phyloP scores from a whole-genome alignment of 2,329 filamentous ascomycete genomes.

The Microcera coccophila region DNA sequence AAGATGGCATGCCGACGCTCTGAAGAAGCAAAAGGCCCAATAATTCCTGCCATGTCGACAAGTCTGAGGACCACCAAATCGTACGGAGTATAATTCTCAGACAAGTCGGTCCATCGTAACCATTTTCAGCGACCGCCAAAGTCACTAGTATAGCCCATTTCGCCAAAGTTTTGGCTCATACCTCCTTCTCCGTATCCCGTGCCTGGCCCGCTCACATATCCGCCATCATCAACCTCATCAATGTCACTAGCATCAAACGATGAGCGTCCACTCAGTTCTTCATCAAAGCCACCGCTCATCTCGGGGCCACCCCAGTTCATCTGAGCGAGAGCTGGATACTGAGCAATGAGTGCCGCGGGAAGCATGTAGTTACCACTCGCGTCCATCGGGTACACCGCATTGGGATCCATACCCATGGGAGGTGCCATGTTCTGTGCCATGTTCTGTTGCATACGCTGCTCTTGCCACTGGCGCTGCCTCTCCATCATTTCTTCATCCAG shows the following conservation, averaged over 20 bases:
- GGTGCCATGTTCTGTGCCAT: conserved; percentile 57
- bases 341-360: conserved; percentile 82
- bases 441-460: conserved; percentile 65
- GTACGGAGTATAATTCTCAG: not conserved
- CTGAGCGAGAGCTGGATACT: conserved; percentile 88
- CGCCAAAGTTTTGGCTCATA: conserved; percentile 50
- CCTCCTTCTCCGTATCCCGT: conserved; percentile 57
- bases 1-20: not conserved
- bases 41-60: not conserved
- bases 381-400: conserved; percentile 56
- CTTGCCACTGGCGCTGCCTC: conserved; percentile 69
- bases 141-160: conserved; percentile 29
- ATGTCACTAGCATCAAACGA: conserved; percentile 81
- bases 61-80: not conserved
- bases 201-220: conserved; percentile 62
- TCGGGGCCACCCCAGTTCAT: conserved; percentile 72
- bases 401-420: conserved; percentile 58
- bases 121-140: conserved; percentile 27
- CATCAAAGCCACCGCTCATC: conserved; percentile 68
- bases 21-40: not conserved
- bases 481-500: conserved; percentile 90
- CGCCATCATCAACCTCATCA: conserved; percentile 67
- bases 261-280: conserved; percentile 72
- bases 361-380: conserved; percentile 60
- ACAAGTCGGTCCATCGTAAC: not conserved